These are phyloP conservation scores for Tulasnella calospora DNA, from an alignment of 768 basidiomycete genomes.

Conservation along the genomic window DNA sequence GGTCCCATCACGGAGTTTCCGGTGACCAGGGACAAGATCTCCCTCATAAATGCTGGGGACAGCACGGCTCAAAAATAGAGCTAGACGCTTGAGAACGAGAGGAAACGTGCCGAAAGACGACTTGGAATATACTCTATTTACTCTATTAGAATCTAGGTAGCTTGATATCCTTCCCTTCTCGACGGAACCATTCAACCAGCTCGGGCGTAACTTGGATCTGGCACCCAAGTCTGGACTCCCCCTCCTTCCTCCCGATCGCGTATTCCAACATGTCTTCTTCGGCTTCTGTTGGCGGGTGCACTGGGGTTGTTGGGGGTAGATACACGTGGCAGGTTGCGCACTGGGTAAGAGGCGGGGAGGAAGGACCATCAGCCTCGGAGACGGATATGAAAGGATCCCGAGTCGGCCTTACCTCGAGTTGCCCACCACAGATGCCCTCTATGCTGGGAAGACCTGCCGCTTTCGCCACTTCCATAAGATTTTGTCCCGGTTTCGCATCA, in stretches of 20 bases:
- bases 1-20: background rate
- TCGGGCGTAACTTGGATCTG: conserved; percentile 28
- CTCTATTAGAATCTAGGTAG: conserved; percentile 23
- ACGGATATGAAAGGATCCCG: background rate
- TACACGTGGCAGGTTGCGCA: conserved; percentile 31
- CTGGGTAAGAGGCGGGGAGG: background rate
- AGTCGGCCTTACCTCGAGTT: conserved; percentile 26
- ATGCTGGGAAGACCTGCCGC: conserved; percentile 21
- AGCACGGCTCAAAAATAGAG: background rate
- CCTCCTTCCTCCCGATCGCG: conserved; percentile 25
- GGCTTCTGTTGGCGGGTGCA: conserved; percentile 22
- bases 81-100: background rate
- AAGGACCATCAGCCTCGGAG: background rate
- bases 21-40: background rate
- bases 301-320: conserved; percentile 12
- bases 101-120: background rate
- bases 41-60: background rate
- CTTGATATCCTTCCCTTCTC: conserved; percentile 25
- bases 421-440: conserved; percentile 28
- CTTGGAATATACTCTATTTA: background rate
- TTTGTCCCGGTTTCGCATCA: conserved; percentile 18
- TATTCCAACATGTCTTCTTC: conserved; percentile 31
- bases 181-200: conserved; percentile 26
- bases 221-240: conserved; percentile 26
- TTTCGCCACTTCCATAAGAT: conserved; percentile 27